Conservation (phyloP, 225 moss, liverwort and hornwort genomes). For the Sphagnum contortum region DNA sequence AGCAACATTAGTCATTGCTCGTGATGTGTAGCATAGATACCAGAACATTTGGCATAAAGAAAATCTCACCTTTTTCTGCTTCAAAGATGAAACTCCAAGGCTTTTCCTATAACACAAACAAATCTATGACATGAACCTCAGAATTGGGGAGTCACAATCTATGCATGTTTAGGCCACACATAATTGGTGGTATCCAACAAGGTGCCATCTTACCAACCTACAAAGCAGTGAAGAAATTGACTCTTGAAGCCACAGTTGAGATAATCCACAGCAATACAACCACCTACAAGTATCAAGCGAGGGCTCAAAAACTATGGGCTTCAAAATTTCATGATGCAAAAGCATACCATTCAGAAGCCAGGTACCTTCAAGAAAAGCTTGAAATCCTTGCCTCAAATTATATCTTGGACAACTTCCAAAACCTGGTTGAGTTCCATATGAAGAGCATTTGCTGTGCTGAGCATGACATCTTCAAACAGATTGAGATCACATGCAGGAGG, state of each 20-base stretch:
- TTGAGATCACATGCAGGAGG: conserved; percentile 67
- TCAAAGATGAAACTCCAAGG: too few relatives aligned
- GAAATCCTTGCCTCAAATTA: conserved; percentile 79
- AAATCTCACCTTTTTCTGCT: too few relatives aligned
- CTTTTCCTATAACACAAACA: too few relatives aligned
- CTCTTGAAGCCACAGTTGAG: conserved; percentile 58
- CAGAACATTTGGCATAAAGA: too few relatives aligned
- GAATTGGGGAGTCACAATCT: background rate
- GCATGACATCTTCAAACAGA: conserved; percentile 62
- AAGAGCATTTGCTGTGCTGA: conserved; percentile 28
- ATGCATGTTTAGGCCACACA: background rate
- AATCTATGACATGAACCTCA: too few relatives aligned
- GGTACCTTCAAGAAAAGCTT: conserved; percentile 68
- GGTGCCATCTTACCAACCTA: conserved; percentile 51
- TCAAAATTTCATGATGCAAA: too few relatives aligned
- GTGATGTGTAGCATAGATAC: too few relatives aligned
- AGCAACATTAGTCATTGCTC: too few relatives aligned
- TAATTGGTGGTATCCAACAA: too few relatives aligned
- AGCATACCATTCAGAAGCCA: too few relatives aligned
- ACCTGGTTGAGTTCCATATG: conserved; percentile 59
- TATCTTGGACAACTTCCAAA: conserved; percentile 42
- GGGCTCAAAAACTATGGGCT: too few relatives aligned
- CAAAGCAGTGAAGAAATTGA: conserved; percentile 67
- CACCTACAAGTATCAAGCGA: conserved; percentile 27
- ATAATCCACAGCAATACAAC: conserved; percentile 47